A percentile compares a stretch with the other conserved stretches of the same genome.
Conservation (phyloP, 176 grass and related monocot genomes). For the Leersia perrieri region DNA sequence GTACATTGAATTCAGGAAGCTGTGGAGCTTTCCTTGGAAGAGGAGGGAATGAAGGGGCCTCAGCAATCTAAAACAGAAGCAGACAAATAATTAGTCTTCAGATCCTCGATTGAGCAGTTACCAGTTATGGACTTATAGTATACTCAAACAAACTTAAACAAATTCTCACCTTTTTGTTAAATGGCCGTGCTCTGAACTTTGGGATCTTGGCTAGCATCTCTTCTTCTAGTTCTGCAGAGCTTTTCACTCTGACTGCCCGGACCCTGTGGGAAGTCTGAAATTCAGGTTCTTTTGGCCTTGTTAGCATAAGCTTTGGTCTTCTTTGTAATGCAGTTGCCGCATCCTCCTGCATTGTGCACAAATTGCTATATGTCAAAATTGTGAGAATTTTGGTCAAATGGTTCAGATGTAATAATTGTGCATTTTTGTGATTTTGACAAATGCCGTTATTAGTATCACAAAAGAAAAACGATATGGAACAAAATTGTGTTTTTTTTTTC, state of each 20-base stretch:
- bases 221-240: constrained; percentile 76
- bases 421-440: not conserved
- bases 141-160: constrained; percentile 13
- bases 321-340: constrained; percentile 39
- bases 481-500: no score
- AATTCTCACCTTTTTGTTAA: constrained; percentile 79
- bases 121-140: no score
- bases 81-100: constrained; percentile 13
- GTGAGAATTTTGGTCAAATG: not conserved
- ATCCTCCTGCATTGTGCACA: constrained; percentile 54
- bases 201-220: constrained; percentile 97
- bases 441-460: no score
- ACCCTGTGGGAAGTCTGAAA: constrained; percentile 77
- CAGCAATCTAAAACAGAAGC: constrained; percentile 65
- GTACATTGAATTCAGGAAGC: constrained; percentile 71
- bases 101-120: constrained; percentile 3
- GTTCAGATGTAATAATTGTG: constrained; percentile 10
- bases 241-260: constrained; percentile 80
- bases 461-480: no score
- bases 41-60: constrained; percentile 59
- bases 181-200: constrained; percentile 92
- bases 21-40: constrained; percentile 61
- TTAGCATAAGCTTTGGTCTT: constrained; percentile 72
- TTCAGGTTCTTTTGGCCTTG: constrained; percentile 89
- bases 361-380: constrained; percentile 7